Evolutionary conservation across 495 filamentous ascomycete species (phyloP), one percentile per base, ranked within the genome.

Genomic region (Neurospora sp.): DNA sequence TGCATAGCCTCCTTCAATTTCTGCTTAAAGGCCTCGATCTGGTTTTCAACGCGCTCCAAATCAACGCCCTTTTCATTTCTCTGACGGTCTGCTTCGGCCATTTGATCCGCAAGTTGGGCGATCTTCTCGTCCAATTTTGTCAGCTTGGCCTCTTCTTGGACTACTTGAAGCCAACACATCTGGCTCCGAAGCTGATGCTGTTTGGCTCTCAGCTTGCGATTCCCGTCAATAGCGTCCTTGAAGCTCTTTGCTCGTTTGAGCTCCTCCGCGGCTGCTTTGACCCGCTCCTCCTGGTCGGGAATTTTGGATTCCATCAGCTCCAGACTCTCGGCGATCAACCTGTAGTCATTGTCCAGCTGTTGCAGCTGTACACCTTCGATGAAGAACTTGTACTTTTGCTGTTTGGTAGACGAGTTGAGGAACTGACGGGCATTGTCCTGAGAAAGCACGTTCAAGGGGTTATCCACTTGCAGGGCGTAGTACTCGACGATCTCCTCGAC

Each of bases 361-460:
- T 98, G 93, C 3, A 99, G 85, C 78, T 98, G 94, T 6, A 97
- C 96, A 31, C 96, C 96, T 79, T 97, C 93, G 71, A 97, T 89
- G 78, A 98, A 99, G 76, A 97, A 97, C 76, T 93, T 95, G 85
- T 98, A 99, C 79, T 98, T 99, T 70, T 95, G 90, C 5, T 85
- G 82, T 5, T 94, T 88, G 28, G 87, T 91, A 28, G 96, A 96
- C 31, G 89, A 86, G 80, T 93, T 97, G 10, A 99, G 86, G 78
- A 99, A 99, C 73, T 97, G 92, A 19, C 95, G 91, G 39, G 96
- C 96, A 81, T 92, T 92, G 78, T 99, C 96, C 81, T 99, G 96
- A 2, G 95, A 97, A 37, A 99, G 88, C n/a, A 98, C 92, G 74
- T 96, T 99, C 84, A 99, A 92, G 0, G 96, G 96, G 73, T 99